Conservation (phyloP, 257 asterid genomes). For the Petunia secreta region DNA sequence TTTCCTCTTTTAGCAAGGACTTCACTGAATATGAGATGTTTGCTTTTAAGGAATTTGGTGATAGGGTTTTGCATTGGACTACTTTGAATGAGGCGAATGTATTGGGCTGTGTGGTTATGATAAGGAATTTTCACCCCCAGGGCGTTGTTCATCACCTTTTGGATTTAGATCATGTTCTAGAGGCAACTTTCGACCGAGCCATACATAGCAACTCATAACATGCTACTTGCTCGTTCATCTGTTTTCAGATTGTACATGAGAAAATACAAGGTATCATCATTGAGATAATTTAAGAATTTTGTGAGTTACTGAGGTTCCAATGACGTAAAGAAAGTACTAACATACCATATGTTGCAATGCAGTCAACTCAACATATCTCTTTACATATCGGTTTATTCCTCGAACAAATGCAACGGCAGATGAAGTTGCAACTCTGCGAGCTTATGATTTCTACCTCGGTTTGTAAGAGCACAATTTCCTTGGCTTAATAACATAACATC, state of each 20-base stretch:
- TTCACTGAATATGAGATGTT: constrained; percentile 42
- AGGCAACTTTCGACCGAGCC: constrained; percentile 36
- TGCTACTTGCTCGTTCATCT: constrained; percentile 55
- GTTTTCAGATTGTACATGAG: constrained; percentile 35
- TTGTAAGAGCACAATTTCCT: too few relatives aligned
- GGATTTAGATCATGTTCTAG: too few relatives aligned
- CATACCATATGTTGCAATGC: not conserved
- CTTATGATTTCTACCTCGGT: not conserved
- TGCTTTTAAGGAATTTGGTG: constrained; percentile 56
- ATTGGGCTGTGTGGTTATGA: not conserved
- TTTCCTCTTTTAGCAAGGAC: too few relatives aligned
- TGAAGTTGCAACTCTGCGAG: constrained; percentile 47
- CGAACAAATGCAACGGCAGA: constrained; percentile 45
- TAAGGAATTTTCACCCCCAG: too few relatives aligned
- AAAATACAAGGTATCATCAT: constrained; percentile 11
- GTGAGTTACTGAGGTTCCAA: too few relatives aligned
- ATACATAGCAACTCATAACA: constrained; percentile 47
- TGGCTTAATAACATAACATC: too few relatives aligned
- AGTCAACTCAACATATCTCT: constrained; percentile 30
- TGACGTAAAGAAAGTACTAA: too few relatives aligned
- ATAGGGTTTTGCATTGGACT: constrained; percentile 34
- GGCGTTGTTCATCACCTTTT: too few relatives aligned
- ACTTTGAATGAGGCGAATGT: constrained; percentile 57
- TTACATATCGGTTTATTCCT: constrained; percentile 40
- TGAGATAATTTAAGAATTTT: too few relatives aligned